A percentile compares a stretch with the other conserved stretches of the same genome.
Conservation (phyloP, 176 grass and related monocot genomes). For the Rhipidocladum racemiflorum region DNA sequence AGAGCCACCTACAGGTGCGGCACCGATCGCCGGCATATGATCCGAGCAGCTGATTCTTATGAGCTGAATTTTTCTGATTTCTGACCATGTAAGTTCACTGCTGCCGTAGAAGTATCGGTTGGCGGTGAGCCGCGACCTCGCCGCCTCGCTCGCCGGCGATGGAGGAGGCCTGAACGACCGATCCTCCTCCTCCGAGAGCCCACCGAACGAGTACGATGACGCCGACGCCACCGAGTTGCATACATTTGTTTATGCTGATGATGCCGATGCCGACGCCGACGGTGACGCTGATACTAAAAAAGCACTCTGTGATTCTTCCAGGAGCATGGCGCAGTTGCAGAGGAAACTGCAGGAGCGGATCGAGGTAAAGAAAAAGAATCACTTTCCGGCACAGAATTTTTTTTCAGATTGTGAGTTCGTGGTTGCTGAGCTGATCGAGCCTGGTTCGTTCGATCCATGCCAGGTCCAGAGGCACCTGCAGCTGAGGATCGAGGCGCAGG, state of each 20-base stretch:
- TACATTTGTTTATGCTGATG: not conserved
- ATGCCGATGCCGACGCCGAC: not conserved
- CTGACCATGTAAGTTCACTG: not conserved
- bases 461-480: conserved; percentile 94
- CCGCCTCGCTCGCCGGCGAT: not conserved
- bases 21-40: not conserved
- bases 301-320: conserved; percentile 28
- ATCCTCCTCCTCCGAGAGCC: conserved; percentile 31
- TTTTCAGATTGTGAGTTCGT: not conserved
- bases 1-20: conserved; percentile 88
- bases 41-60: not conserved
- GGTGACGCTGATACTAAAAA: not conserved
- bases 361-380: conserved; percentile 49
- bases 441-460: not conserved
- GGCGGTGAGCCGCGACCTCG: conserved; percentile 39
- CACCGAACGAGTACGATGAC: conserved; percentile 8
- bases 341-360: conserved; percentile 69
- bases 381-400: not conserved
- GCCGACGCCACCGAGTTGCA: not conserved
- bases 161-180: conserved; percentile 25
- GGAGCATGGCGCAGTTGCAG: conserved; percentile 46
- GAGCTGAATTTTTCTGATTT: not conserved
- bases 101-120: conserved; percentile 73
- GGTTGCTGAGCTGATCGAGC: conserved; percentile 1
- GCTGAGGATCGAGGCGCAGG: conserved; percentile 89